These are phyloP conservation scores for Vitis riparia DNA, from an alignment of 164 flowering plant genomes.

Conservation along the genomic window DNA sequence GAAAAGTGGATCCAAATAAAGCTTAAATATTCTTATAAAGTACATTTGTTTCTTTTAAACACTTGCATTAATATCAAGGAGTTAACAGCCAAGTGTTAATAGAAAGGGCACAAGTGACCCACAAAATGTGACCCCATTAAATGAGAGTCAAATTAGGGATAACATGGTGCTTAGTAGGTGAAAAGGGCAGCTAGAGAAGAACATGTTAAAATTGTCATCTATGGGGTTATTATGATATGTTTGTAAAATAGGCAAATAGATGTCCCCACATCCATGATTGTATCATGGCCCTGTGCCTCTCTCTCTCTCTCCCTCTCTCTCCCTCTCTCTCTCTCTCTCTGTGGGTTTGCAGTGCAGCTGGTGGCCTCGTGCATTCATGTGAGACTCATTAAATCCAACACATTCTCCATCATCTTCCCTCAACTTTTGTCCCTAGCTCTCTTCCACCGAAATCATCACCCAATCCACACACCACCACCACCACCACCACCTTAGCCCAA, in stretches of 20 bases:
- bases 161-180: no score
- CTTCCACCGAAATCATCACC: constrained; percentile 15
- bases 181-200: constrained; percentile 12
- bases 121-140: no score
- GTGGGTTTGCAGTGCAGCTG: constrained; percentile 26
- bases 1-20: no score
- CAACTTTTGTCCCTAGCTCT: constrained; percentile 17
- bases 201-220: not conserved
- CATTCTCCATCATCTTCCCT: constrained; percentile 35
- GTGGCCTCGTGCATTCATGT: constrained; percentile 67
- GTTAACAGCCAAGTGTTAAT: no score
- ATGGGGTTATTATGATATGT: constrained; percentile 6
- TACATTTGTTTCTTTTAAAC: no score
- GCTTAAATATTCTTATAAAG: no score
- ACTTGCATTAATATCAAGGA: no score
- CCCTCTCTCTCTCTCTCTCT: no score
- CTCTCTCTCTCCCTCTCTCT: constrained; percentile 1
- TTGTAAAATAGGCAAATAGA: not conserved
- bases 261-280: constrained; percentile 58
- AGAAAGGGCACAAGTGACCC: no score
- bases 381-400: constrained; percentile 50
- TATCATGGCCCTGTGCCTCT: constrained; percentile 31
- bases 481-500: constrained; percentile 10
- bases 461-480: constrained; percentile 18
- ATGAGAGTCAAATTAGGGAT: no score